These are phyloP conservation scores for Fusarium mexicanum DNA, from an alignment of 2,329 filamentous ascomycete genomes.

Conservation along the genomic window DNA sequence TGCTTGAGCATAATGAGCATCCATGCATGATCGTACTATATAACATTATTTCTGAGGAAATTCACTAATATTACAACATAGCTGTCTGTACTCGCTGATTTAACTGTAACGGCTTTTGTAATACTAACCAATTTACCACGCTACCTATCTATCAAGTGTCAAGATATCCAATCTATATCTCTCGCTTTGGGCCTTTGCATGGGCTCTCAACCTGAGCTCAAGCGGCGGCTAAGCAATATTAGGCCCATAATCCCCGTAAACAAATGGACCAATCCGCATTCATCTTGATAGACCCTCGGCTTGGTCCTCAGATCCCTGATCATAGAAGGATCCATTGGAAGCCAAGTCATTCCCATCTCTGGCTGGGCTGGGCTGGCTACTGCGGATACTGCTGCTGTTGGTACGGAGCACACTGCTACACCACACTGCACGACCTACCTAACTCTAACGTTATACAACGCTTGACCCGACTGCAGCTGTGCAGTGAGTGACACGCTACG, in stretches of 20 bases:
- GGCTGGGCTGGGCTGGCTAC: not conserved
- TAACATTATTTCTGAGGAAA: not conserved
- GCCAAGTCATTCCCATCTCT: constrained; percentile 25
- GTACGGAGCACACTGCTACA: not conserved
- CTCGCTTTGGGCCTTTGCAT: not conserved
- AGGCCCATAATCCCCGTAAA: constrained; percentile 28
- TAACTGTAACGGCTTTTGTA: not conserved
- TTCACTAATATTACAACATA: not conserved
- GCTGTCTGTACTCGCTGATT: not conserved
- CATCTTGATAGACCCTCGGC: constrained; percentile 24
- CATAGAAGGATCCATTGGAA: constrained; percentile 22
- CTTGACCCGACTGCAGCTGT: not conserved
- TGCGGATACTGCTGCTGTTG: not conserved
- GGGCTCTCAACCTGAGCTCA: not conserved
- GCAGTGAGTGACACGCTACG: constrained; percentile 17
- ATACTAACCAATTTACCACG: not conserved
- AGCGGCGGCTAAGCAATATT: constrained; percentile 36
- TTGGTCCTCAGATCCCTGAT: constrained; percentile 23
- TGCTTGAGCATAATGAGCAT: not conserved
- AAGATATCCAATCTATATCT: not conserved
- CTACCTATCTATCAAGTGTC: not conserved
- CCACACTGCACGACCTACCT: constrained; percentile 2
- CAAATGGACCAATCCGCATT: constrained; percentile 32
- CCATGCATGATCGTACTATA: not conserved
- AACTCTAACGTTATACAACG: not conserved